Conservation (phyloP, 129 eudicot genomes). For the Tagetes patula region DNA sequence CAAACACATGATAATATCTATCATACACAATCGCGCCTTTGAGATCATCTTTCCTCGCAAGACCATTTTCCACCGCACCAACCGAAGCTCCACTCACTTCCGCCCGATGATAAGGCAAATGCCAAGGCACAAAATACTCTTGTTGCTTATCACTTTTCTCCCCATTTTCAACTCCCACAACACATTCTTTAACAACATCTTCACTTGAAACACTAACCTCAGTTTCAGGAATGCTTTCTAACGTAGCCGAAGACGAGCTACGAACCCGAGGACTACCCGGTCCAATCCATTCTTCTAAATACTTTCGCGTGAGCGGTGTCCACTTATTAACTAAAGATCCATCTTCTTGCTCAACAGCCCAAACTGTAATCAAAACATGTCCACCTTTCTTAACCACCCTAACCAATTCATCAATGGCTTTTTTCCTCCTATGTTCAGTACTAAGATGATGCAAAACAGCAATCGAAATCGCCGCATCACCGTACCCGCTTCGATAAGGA, state of each 20-base stretch:
- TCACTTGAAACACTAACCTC: slow-evolving; percentile 46
- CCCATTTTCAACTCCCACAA: slow-evolving; percentile 26
- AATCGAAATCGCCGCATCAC: slow-evolving; percentile 90
- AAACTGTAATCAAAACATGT: slow-evolving; percentile 81
- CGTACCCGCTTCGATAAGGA: slow-evolving; percentile 73
- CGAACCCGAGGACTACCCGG: slow-evolving; percentile 71
- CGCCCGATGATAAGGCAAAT: slow-evolving; percentile 94
- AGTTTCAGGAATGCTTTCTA: slow-evolving; percentile 78
- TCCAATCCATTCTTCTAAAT: slow-evolving; percentile 87
- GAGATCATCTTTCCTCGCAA: slow-evolving; percentile 87
- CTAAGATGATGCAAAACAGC: slow-evolving; percentile 96
- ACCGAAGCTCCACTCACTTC: slow-evolving; percentile 88
- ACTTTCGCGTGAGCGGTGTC: slow-evolving; percentile 80
- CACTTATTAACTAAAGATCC: slow-evolving; percentile 65
- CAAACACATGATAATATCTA: slow-evolving; percentile 93
- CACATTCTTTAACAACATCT: slow-evolving; percentile 10
- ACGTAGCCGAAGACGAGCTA: slow-evolving; percentile 39
- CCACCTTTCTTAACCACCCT: slow-evolving; percentile 81
- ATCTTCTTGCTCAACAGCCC: slow-evolving; percentile 98
- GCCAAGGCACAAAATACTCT: slow-evolving; percentile 97
- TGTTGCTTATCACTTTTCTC: slow-evolving; percentile 45
- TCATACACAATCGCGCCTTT: slow-evolving; percentile 89
- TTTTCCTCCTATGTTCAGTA: slow-evolving; percentile 72
- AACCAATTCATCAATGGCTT: slow-evolving; percentile 80
- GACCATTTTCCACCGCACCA: slow-evolving; percentile 66